Evolutionary conservation across 139 green algal species (phyloP).

Genomic region (Chlorella sorokiniana): DNA sequence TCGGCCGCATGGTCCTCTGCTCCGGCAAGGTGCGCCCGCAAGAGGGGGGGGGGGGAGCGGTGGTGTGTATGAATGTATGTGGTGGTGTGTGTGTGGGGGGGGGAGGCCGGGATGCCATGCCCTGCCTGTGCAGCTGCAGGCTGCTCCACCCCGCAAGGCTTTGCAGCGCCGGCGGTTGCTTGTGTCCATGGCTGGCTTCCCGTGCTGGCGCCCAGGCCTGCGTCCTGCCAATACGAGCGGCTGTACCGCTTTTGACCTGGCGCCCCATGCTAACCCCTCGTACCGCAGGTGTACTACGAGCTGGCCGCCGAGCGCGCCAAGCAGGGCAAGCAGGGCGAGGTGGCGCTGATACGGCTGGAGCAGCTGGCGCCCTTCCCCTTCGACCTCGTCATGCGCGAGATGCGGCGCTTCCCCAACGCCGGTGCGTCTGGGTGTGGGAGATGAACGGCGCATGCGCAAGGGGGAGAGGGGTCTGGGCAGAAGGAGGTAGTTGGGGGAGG

Average conservation of each 20-base stretch:
- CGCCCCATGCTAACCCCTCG: background rate
- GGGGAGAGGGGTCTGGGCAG: too few relatives aligned
- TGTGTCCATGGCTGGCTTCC: too few relatives aligned
- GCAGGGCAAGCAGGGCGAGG: slow-evolving; percentile 61
- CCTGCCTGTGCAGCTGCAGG: too few relatives aligned
- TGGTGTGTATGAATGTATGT: background rate
- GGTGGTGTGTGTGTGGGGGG: background rate
- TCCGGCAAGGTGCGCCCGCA: slow-evolving; percentile 72
- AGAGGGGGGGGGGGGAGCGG: background rate
- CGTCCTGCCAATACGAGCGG: too few relatives aligned
- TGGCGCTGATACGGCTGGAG: slow-evolving; percentile 93
- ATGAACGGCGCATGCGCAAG: too few relatives aligned
- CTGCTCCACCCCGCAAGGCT: too few relatives aligned
- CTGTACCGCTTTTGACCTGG: too few relatives aligned
- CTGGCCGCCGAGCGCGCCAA: slow-evolving; percentile 86
- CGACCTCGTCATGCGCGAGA: slow-evolving; percentile 93
- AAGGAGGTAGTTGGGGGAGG: too few relatives aligned
- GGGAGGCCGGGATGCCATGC: too few relatives aligned
- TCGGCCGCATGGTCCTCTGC: slow-evolving; percentile 93
- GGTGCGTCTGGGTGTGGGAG: slow-evolving; percentile 32
- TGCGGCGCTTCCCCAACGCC: slow-evolving; percentile 93
- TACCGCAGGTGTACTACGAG: slow-evolving; percentile 92
- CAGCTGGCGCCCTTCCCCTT: slow-evolving; percentile 97
- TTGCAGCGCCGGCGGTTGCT: too few relatives aligned
- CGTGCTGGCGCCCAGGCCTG: too few relatives aligned